A percentile compares a stretch with the other conserved stretches of the same genome.
Evolutionary conservation across 176 grass and related monocot genomes (phyloP).

Genomic region (Zea mays): DNA sequence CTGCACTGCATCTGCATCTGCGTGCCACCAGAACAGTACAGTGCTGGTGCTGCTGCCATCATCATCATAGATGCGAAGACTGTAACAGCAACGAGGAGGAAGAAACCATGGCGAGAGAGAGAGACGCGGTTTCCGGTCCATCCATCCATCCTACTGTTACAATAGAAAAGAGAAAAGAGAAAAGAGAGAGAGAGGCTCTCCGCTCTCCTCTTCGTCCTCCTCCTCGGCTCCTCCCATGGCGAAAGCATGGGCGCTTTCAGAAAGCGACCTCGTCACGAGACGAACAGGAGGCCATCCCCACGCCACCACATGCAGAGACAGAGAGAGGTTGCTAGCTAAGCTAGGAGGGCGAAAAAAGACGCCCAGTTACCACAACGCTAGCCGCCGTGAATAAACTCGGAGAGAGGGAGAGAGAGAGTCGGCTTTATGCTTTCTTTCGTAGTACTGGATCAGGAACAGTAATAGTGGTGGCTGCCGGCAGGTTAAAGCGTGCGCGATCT

Average conservation of each 20-base stretch:
- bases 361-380: conserved; percentile 12
- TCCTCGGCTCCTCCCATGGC: neutral
- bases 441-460: neutral
- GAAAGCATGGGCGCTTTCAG: neutral
- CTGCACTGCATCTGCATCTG: too few species aligned
- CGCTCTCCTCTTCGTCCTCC: neutral
- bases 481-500: neutral
- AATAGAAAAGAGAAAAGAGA: neutral
- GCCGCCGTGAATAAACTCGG: neutral
- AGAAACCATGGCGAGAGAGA: neutral
- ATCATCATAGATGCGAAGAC: neutral
- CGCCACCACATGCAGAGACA: neutral
- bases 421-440: conserved; percentile 17
- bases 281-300: neutral
- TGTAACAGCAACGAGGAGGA: neutral
- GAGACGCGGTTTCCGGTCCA: neutral
- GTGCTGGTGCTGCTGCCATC: too few species aligned
- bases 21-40: too few species aligned
- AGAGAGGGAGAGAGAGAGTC: neutral
- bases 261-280: conserved; percentile 25
- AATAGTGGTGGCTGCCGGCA: neutral
- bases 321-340: neutral
- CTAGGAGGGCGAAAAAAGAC: neutral
- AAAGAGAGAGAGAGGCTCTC: too few species aligned
- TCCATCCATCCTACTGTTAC: neutral